Evolutionary conservation across 2,329 filamentous ascomycete species (phyloP), one percentile per base, ranked within the genome.

Genomic region (Geosmithia putterillii): DNA sequence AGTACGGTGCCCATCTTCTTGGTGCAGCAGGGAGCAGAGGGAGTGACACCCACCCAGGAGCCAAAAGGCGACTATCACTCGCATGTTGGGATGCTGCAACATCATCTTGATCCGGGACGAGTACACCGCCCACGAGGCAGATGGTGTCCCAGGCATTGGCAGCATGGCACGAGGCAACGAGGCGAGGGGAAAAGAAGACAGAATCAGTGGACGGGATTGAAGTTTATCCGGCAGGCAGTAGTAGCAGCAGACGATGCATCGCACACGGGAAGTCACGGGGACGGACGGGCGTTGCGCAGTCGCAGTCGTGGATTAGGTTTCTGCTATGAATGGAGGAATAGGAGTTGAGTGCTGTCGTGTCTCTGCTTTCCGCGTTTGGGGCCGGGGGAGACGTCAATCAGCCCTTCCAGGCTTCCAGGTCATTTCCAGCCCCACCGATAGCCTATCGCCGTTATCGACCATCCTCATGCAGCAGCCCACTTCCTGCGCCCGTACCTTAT

Each of bases 11-110:
- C 17, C 14, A 9, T 20, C 7, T 40, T 40, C 7, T 41, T 32
- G n/a, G n/a, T n/a, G n/a, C n/a, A n/a, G 35, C 35, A 39, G 19
- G 34, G 14, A 4, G 32, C 17, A 1, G 15, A 10, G 39, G 14
- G 3, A 23, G 10, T 44, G 46, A 15, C 25, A 46, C 47, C 25
- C 68, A 95, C 90, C 90, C 57, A 96, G 94, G 2, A 95, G 71
- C 89, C 89, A 96, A 57, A 96, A 96, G 22, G 90, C 86, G 42
- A 80, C 57, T 44, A 86, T 72, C 15, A 95, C 85, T 42, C 81
- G 70, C 1, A 74, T 71, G 54, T 94, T 80, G 40, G 79, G 74
- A 45, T 81, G 81, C 23, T 72, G 71, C 45, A 92, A 78, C 39
- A 83, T 54, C 18, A 71, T 66, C 41, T 64, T 67, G 21, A 92